Evolutionary conservation across 1,139 yeast genomes (phyloP).

Genomic region (Pichia terricola): DNA sequence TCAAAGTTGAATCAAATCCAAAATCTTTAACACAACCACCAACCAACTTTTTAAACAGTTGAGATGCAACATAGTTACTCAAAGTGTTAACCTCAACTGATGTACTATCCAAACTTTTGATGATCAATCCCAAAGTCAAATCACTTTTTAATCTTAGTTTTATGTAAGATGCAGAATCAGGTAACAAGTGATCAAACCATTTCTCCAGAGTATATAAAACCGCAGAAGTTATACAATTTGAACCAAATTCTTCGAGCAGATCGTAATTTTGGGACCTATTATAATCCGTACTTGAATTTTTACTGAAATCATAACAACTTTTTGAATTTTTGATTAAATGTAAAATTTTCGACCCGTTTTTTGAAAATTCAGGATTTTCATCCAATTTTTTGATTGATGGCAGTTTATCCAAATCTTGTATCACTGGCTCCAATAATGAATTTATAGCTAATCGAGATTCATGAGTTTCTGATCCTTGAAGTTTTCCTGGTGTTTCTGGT

Average conservation of each 20-base stretch:
- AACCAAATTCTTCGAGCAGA: slow-evolving; percentile 50
- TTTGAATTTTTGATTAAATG: slow-evolving; percentile 50
- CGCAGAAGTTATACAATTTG: slow-evolving; percentile 42
- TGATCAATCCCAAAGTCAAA: slow-evolving; percentile 36
- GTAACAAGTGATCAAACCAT: slow-evolving; percentile 36
- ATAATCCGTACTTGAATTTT: slow-evolving; percentile 6
- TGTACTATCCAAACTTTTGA: slow-evolving; percentile 40
- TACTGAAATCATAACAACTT: slow-evolving; percentile 49
- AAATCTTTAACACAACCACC: slow-evolving; percentile 73
- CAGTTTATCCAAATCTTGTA: slow-evolving; percentile 14
- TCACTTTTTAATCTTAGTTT: slow-evolving; percentile 41
- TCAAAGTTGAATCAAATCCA: slow-evolving; percentile 60
- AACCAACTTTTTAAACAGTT: slow-evolving; percentile 45
- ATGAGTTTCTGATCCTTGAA: slow-evolving; percentile 5
- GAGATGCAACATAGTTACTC: slow-evolving; percentile 39
- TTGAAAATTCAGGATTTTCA: slow-evolving; percentile 17
- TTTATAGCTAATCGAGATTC: slow-evolving; percentile 24
- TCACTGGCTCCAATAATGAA: slow-evolving; percentile 21
- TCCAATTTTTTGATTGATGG: slow-evolving; percentile 19
- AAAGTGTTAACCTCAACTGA: slow-evolving; percentile 31
- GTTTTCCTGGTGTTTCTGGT: slow-evolving; percentile 3
- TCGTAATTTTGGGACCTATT: slow-evolving; percentile 23
- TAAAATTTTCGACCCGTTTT: slow-evolving; percentile 24
- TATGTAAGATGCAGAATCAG: slow-evolving; percentile 47
- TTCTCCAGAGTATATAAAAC: slow-evolving; percentile 54